phyloP scores from a whole-genome alignment of 306 rosid genomes.

The Pyrus bretschneideri region DNA sequence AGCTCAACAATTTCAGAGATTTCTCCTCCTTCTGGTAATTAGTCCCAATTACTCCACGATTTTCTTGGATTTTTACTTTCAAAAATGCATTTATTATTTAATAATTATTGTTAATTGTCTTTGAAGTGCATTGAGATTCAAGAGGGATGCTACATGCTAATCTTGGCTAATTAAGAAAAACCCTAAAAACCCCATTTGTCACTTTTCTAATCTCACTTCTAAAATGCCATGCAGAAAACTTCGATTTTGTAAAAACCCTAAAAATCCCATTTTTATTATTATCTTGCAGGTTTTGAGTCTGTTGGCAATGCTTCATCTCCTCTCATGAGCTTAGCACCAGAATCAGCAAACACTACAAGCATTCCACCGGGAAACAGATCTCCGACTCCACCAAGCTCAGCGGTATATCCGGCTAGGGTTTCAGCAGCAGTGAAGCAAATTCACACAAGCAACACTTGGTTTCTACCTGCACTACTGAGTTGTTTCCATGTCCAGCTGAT shows the following conservation, averaged over 20 bases:
- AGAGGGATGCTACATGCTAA: not conserved
- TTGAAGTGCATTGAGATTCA: not conserved
- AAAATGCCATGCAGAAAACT: not conserved
- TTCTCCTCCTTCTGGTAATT: conserved; percentile 23
- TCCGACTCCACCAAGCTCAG: conserved; percentile 6
- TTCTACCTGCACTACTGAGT: conserved; percentile 9
- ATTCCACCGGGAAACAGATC: not conserved
- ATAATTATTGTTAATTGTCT: not conserved
- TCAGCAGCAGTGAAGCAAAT: not conserved
- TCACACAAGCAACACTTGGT: not conserved
- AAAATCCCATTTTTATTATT: not conserved
- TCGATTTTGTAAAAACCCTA: not conserved
- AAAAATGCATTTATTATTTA: too few relatives aligned
- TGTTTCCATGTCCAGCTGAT: not conserved
- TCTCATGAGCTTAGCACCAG: not conserved
- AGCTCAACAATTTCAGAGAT: conserved; percentile 20
- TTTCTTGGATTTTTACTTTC: not conserved
- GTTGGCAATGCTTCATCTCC: conserved; percentile 8
- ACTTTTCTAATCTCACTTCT: too few relatives aligned
- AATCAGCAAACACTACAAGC: not conserved
- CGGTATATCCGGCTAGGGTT: not conserved
- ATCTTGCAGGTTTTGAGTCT: conserved; percentile 2
- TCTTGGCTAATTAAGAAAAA: too few relatives aligned
- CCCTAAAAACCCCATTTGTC: too few relatives aligned
- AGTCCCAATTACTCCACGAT: not conserved